Percentiles rank a stretch among this genome's conserved stretches.
Conservation (phyloP, 2,329 filamentous ascomycete genomes). For the Ophiostoma ips region DNA sequence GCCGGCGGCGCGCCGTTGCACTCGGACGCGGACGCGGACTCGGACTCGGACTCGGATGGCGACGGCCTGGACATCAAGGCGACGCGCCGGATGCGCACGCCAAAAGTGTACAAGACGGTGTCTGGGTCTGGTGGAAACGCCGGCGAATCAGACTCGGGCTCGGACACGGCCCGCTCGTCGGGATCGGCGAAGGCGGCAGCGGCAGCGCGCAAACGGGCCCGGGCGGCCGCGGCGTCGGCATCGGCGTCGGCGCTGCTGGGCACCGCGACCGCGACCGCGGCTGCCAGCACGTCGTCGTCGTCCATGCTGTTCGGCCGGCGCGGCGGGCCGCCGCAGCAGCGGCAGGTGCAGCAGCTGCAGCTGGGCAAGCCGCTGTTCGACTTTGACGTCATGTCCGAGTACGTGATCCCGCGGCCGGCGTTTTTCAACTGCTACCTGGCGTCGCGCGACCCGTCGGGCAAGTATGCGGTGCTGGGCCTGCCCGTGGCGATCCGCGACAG, state of each 20-base stretch:
- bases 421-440: slow-evolving; percentile 87
- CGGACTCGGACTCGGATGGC: neutral
- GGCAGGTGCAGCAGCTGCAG: slow-evolving; percentile 1
- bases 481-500: slow-evolving; percentile 76
- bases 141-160: slow-evolving; percentile 11
- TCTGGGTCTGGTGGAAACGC: no score
- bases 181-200: no score
- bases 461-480: slow-evolving; percentile 70
- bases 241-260: slow-evolving; percentile 1
- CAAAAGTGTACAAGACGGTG: neutral
- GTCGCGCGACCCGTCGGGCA: slow-evolving; percentile 55
- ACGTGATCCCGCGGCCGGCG: slow-evolving; percentile 87
- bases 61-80: neutral
- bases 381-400: slow-evolving; percentile 76
- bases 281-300: neutral
- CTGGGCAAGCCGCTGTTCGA: slow-evolving; percentile 44
- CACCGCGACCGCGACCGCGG: neutral
- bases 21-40: neutral
- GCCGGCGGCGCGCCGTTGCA: neutral
- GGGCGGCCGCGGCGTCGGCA: neutral
- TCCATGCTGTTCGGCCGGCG: no score
- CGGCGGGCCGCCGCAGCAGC: no score
- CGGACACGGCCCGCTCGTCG: neutral
- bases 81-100: neutral
- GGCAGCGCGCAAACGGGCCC: neutral